Evolutionary conservation across 306 rosid species (phyloP), one percentile per base, ranked within the genome.

Genomic region (Sesbania bispinosa): DNA sequence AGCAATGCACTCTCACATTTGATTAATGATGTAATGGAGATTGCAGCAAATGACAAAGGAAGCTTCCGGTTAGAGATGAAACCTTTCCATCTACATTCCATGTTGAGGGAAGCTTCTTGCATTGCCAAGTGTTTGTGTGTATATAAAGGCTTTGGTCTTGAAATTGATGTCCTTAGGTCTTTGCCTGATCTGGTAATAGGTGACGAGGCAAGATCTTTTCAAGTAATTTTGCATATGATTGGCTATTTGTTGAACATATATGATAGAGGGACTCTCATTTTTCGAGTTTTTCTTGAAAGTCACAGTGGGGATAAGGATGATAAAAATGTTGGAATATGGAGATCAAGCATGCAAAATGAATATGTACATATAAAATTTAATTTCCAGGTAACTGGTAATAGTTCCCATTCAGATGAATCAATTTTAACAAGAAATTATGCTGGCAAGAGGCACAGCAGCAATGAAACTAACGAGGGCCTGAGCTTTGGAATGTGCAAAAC

Each of bases 171-270:
- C 27, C 89, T 79, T 50, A 90, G 68, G 66, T 86, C 93, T 10
- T 77, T 90, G 82, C 94, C 94, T 36, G 80, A 82, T 46, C 73
- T 74, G 59, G 92, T 90, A 45, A 57, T 84, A 10, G 96, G 96
- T 10, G 94, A 90, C 10, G 93, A 88, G 59, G 78, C 82, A 48
- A 84, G 96, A 83, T 57, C 88, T 38, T 90, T 90, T 67, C 94
- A 86, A 77, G 86, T 90, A 47, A 82, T 90, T 67, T 69, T 90
- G 82, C 96, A 88, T 67, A 82, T 90, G 87, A 78, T 86, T 36
- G 94, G 93, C 18, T 77, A 80, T 77, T 81, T 90, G 15, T 67
- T 88, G 58, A 84, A 80, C 73, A 18, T 75, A 20, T 46, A 77
- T 59, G 73, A 76, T 0, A 77, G 85, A 65, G 86, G 83, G 57